A percentile compares a stretch with the other conserved stretches of the same genome.
phyloP scores from a whole-genome alignment of 225 moss, liverwort and hornwort species.

The Straminergon stramineum region DNA sequence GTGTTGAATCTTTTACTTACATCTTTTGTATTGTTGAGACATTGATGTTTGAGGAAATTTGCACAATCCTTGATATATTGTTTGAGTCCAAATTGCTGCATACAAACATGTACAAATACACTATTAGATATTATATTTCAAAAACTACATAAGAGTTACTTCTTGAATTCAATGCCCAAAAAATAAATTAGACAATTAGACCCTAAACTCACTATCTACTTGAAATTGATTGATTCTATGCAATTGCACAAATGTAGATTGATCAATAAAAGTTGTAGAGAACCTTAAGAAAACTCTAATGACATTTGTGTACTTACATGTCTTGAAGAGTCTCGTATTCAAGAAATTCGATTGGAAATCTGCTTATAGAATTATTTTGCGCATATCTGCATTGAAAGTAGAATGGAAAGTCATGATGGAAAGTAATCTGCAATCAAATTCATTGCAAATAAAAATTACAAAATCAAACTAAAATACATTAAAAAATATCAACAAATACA shows the following conservation, averaged over 20 bases:
- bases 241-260: neutral
- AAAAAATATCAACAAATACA: neutral
- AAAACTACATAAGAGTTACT: no score
- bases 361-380: neutral
- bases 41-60: fast-evolving
- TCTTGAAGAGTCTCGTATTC: neutral
- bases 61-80: neutral
- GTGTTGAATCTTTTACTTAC: neutral
- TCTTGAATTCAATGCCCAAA: no score
- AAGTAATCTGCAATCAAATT: neutral
- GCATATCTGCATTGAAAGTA: neutral
- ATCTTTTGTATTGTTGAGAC: neutral
- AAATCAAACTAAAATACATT: neutral
- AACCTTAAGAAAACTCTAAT: neutral
- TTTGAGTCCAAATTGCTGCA: neutral
- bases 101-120: fast-evolving
- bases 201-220: no score
- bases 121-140: neutral
- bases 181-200: no score
- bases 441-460: neutral
- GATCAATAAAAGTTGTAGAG: neutral
- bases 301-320: neutral
- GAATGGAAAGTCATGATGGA: neutral
- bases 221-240: no score
- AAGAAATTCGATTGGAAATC: neutral